Conservation (phyloP, 768 basidiomycete genomes). For the Suillus subluteus region DNA sequence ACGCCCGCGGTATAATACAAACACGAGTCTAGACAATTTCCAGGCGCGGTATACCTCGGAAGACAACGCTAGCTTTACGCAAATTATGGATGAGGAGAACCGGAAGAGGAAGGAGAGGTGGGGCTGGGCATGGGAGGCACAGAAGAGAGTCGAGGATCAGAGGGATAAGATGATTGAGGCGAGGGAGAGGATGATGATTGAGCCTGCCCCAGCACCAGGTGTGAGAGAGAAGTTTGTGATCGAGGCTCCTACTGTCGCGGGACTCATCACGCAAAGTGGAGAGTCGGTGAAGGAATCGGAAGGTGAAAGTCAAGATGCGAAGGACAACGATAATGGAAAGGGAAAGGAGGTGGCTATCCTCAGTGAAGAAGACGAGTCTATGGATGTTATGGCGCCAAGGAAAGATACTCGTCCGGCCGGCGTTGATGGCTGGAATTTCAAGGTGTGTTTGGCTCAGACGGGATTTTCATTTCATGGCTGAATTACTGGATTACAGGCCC, state of each 20-base stretch:
- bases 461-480: conserved; percentile 9
- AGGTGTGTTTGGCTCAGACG: conserved; percentile 44
- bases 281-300: conserved; percentile 17
- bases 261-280: conserved; percentile 48
- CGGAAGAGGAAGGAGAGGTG: conserved; percentile 75
- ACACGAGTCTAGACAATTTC: conserved; percentile 80
- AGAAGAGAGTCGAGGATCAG: conserved; percentile 74
- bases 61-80: conserved; percentile 95
- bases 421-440: conserved; percentile 85
- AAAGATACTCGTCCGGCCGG: conserved; percentile 73
- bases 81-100: conserved; percentile 92
- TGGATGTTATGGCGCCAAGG: conserved; percentile 80
- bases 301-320: conserved; percentile 30
- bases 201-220: conserved; percentile 62
- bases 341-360: conserved; percentile 25
- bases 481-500: conserved; percentile 53
- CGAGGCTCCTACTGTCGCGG: conserved; percentile 58
- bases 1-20: conserved; percentile 59
- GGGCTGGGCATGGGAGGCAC: conserved; percentile 95
- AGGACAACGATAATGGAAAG: conserved; percentile 28
- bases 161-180: conserved; percentile 66
- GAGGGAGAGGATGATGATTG: conserved; percentile 73
- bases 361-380: conserved; percentile 34
- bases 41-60: conserved; percentile 94
- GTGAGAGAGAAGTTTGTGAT: conserved; percentile 71